A percentile compares a stretch with the other conserved stretches of the same genome.
phyloP scores from a whole-genome alignment of 2,329 filamentous ascomycete genomes.

The Curvularia sp. region DNA sequence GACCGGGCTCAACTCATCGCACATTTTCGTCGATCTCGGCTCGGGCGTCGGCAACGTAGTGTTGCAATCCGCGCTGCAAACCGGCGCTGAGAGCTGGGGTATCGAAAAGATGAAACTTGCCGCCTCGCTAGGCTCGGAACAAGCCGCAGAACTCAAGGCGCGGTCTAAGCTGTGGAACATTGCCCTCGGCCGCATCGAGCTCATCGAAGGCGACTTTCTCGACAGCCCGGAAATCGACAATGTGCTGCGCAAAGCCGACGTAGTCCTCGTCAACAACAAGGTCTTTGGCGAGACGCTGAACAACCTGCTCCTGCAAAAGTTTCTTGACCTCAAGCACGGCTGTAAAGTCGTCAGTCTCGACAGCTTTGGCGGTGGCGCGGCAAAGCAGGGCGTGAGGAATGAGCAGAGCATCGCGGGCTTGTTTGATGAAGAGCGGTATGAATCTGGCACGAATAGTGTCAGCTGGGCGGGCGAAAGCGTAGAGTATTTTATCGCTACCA shows the following conservation, averaged over 20 bases:
- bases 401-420: conserved; percentile 82
- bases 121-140: conserved; percentile 79
- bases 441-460: conserved; percentile 74
- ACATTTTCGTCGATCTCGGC: conserved; percentile 92
- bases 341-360: conserved; percentile 91
- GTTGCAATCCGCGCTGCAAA: conserved; percentile 89
- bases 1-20: conserved; percentile 77
- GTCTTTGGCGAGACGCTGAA: conserved; percentile 91
- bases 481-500: conserved; percentile 80
- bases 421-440: conserved; percentile 75
- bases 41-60: conserved; percentile 97
- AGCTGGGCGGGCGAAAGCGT: conserved; percentile 90
- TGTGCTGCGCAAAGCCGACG: conserved; percentile 83
- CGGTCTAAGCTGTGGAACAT: conserved; percentile 91
- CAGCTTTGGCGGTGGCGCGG: conserved; percentile 74
- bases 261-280: conserved; percentile 98
- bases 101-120: conserved; percentile 96
- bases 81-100: conserved; percentile 93
- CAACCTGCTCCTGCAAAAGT: conserved; percentile 82
- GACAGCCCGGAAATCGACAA: conserved; percentile 73
- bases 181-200: conserved; percentile 75
- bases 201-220: conserved; percentile 85
- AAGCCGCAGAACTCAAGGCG: conserved; percentile 82
- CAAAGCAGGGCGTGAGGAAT: conserved; percentile 73
- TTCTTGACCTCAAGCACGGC: conserved; percentile 89